Evolutionary conservation across 78 protist genomes (phyloP).

Genomic region (Dictyostelium capitatum): DNA sequence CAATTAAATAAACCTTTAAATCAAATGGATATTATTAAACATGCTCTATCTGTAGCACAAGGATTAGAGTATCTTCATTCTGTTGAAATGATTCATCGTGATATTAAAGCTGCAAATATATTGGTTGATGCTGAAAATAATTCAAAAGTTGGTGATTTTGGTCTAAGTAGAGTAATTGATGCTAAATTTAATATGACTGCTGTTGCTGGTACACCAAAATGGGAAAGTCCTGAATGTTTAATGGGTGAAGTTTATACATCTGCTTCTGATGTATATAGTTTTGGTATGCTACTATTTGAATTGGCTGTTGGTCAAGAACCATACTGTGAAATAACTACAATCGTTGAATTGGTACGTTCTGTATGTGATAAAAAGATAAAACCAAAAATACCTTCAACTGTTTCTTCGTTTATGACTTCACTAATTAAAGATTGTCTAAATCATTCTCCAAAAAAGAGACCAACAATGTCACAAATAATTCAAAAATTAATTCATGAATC

Average conservation of each 20-base stretch:
- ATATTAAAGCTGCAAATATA: constrained; percentile 90
- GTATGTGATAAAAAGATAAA: constrained; percentile 67
- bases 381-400: constrained; percentile 49
- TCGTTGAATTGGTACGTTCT: constrained; percentile 44
- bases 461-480: constrained; percentile 62
- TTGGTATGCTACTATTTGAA: constrained; percentile 67
- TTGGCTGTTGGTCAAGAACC: constrained; percentile 70
- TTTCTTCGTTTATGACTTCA: background rate
- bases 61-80: constrained; percentile 91
- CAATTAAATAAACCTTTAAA: constrained; percentile 47
- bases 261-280: constrained; percentile 64
- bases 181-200: constrained; percentile 59
- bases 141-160: constrained; percentile 75
- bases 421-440: constrained; percentile 67
- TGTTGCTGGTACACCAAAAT: constrained; percentile 73
- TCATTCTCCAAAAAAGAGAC: constrained; percentile 49
- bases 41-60: constrained; percentile 69
- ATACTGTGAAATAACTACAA: constrained; percentile 48
- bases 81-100: constrained; percentile 86
- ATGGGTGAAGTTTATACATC: constrained; percentile 61
- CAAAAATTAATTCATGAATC: background rate
- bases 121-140: constrained; percentile 46
- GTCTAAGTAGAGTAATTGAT: constrained; percentile 37
- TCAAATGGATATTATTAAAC: background rate
- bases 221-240: constrained; percentile 77